Conservation (phyloP, 2,329 filamentous ascomycete species). For the Fusarium tricinctum region DNA sequence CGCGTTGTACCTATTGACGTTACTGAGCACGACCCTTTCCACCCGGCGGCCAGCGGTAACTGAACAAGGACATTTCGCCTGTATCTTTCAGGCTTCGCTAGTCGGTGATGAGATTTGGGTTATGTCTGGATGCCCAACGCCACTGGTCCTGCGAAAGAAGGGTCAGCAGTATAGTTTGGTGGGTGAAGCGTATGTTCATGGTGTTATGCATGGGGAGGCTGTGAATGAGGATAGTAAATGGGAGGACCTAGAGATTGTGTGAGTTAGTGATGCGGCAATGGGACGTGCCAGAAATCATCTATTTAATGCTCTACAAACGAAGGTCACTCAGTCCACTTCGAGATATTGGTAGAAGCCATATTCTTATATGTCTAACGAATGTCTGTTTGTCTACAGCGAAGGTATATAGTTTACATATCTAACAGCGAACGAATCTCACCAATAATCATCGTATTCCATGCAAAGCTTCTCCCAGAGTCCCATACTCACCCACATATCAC, state of each 20-base stretch:
- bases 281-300: too few relatives aligned
- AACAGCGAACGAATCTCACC: background rate
- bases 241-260: background rate
- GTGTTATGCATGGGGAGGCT: constrained; percentile 1
- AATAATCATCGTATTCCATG: background rate
- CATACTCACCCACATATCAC: fast-evolving
- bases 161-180: background rate
- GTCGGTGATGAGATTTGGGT: background rate
- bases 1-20: background rate
- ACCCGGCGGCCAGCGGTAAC: background rate
- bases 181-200: constrained; percentile 1
- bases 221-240: background rate
- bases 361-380: background rate
- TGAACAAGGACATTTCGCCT: background rate
- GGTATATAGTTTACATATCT: background rate
- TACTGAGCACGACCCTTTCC: background rate
- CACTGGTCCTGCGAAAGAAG: background rate
- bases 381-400: background rate
- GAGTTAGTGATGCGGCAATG: background rate
- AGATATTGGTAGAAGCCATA: too few relatives aligned
- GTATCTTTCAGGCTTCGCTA: background rate
- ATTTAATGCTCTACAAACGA: too few relatives aligned
- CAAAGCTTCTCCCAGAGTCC: background rate
- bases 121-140: constrained; percentile 1
- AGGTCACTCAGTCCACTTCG: too few relatives aligned